Percentiles rank a stretch among this genome's conserved stretches.
These are phyloP conservation scores for Ammopiptanthus mongolicus DNA, from an alignment of 306 rosid species.

Conservation along the genomic window DNA sequence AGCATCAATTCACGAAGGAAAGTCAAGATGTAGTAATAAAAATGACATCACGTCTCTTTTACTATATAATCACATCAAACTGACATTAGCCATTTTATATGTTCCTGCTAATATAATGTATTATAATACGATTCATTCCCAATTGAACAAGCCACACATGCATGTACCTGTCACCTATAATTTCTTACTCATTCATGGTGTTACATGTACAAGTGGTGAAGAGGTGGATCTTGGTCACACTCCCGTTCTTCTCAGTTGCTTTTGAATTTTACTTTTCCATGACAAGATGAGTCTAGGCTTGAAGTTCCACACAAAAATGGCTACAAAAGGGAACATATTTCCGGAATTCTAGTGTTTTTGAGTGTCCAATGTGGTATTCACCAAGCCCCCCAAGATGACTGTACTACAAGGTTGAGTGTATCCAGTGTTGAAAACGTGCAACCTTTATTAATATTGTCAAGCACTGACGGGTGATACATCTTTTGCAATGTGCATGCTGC, in stretches of 20 bases:
- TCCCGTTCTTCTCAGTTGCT: no score
- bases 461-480: background rate
- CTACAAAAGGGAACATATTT: background rate
- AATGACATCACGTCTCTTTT: background rate
- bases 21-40: background rate
- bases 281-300: background rate
- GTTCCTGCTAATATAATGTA: no score
- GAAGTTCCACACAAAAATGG: background rate
- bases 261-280: no score
- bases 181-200: no score
- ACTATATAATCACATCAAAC: no score
- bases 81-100: background rate
- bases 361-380: background rate
- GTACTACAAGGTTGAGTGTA: slow-evolving; percentile 8
- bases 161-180: no score
- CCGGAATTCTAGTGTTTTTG: slow-evolving; percentile 14
- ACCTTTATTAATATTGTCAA: slow-evolving; percentile 5
- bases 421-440: slow-evolving; percentile 7
- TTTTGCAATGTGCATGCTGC: slow-evolving; percentile 16
- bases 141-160: no score
- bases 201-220: no score
- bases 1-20: background rate
- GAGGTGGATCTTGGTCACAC: no score
- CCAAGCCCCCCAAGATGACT: background rate
- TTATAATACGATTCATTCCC: no score